phyloP scores from a whole-genome alignment of 805 yeast genomes.

The Lipomyces orientalis region DNA sequence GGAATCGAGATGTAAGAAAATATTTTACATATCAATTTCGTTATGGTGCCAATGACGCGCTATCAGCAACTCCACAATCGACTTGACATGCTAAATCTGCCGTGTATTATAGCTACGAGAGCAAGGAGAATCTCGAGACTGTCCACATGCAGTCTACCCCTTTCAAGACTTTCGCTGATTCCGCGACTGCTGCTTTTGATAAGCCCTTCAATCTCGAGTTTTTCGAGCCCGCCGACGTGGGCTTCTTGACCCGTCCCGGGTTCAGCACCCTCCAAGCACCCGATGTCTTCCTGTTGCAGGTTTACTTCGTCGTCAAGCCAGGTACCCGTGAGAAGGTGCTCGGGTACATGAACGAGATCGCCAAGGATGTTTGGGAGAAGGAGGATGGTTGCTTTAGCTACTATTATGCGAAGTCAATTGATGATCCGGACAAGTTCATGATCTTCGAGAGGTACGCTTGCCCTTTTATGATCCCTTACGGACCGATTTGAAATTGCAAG shows the following conservation, averaged over 20 bases:
- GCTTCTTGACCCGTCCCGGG: constrained; percentile 32
- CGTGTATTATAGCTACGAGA: constrained; percentile 23
- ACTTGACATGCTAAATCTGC: neutral
- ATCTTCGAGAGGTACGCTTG: constrained; percentile 30
- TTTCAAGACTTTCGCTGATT: constrained; percentile 24
- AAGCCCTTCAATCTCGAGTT: constrained; percentile 19
- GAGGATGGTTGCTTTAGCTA: constrained; percentile 30
- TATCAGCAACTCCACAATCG: neutral
- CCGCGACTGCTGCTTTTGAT: constrained; percentile 10
- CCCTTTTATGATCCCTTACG: neutral
- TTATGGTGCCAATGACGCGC: neutral
- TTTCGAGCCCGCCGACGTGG: constrained; percentile 31
- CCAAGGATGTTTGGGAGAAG: constrained; percentile 19
- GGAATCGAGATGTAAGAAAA: constrained; percentile 29
- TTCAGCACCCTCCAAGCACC: constrained; percentile 9
- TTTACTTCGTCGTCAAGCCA: constrained; percentile 23
- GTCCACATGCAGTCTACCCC: constrained; percentile 27
- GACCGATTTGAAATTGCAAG: neutral
- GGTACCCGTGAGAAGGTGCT: constrained; percentile 73
- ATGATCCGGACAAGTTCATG: constrained; percentile 27
- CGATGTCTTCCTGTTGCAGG: constrained; percentile 22
- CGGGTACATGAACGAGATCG: constrained; percentile 69
- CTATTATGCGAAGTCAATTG: constrained; percentile 16
- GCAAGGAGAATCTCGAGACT: constrained; percentile 17
- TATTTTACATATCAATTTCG: neutral